Percentiles rank a stretch among this genome's conserved stretches.
Conservation (phyloP, 139 green algal species). For the Yamagishiella unicocca region DNA sequence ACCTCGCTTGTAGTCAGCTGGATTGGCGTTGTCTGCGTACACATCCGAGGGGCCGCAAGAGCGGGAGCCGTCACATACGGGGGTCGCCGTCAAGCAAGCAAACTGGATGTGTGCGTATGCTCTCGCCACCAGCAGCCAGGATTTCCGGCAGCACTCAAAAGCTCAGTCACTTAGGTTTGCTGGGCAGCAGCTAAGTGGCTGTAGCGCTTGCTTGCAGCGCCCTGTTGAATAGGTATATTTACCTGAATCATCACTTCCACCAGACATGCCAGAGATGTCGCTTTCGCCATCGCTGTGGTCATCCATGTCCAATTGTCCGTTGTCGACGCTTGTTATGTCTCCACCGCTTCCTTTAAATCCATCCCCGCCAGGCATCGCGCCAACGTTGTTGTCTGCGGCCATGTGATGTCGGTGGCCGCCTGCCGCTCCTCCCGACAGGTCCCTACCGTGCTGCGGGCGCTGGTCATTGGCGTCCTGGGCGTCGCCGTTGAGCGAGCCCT, state of each 20-base stretch:
- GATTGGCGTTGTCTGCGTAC: not conserved
- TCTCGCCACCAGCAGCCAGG: too few species aligned
- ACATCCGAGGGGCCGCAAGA: not conserved
- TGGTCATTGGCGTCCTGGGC: not conserved
- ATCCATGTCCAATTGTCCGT: not conserved
- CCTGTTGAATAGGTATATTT: too few species aligned
- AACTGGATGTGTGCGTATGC: too few species aligned
- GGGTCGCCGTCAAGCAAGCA: too few species aligned
- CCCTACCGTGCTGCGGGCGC: not conserved
- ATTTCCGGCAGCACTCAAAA: too few species aligned
- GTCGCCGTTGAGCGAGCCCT: not conserved
- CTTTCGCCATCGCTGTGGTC: slow-evolving; percentile 13
- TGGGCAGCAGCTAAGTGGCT: too few species aligned
- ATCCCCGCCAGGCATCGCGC: not conserved
- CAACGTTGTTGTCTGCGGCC: too few species aligned
- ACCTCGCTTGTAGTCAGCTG: slow-evolving; percentile 15
- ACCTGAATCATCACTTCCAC: not conserved
- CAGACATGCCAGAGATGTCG: not conserved
- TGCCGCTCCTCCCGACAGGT: too few species aligned
- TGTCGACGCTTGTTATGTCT: not conserved
- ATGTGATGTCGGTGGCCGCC: too few species aligned
- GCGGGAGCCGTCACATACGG: too few species aligned
- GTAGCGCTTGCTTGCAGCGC: too few species aligned
- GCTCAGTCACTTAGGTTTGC: too few species aligned
- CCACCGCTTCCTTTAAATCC: not conserved